Base-by-base conservation (phyloP, 2,329 filamentous ascomycete species). In the Exophiala bonariae region DNA sequence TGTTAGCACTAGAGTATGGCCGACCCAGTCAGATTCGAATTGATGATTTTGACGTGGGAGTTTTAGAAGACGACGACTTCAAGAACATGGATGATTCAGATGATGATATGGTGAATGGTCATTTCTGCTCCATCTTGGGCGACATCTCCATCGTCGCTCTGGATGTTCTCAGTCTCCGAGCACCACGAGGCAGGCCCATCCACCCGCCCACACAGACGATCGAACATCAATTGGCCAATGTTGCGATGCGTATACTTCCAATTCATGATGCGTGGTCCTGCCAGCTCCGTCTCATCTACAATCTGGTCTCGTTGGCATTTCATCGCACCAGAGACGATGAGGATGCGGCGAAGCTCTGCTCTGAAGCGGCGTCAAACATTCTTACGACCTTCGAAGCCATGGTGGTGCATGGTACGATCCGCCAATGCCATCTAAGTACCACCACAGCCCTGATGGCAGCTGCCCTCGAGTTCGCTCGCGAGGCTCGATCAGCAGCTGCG, bases 341-440 rank as follows among this genome's bases (percentile, higher is more conserved):
- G 13, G 28, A 16, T 10, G 37, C 44, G 10, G 28, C 18, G 3
- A 32, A 41, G 36, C 23, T 34, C 22, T 47, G 44, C 37, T 47
- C 44, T 14, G 37, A 41, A 35, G 44, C 44, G 19, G 44, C 44
- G 13, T 41, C 36, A 20, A 35, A 38, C 37, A 47, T 47, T 31
- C 44, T 47, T 16, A 40, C 44, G 4, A 47, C 37, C 7, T 39
- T 47, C 19, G 44, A 47, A 41, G 23, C 36, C 36, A 47, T 47
- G 44, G 37, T 41, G 13, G 44, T 32, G n/a, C 35, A 47, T 11
- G 19, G 23, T 18, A 34, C 35, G 3, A 47, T 47, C 19, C 44
- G 44, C 17, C 44, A 47, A 31, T 18, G 14, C 14, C 26, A 41
- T 30, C 26, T 41, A 16, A 38, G 20, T 14, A 23, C n/a, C 28